Base-by-base conservation (phyloP, 1,284 basidiomycete species). In the Spongiforma sp. region DNA sequence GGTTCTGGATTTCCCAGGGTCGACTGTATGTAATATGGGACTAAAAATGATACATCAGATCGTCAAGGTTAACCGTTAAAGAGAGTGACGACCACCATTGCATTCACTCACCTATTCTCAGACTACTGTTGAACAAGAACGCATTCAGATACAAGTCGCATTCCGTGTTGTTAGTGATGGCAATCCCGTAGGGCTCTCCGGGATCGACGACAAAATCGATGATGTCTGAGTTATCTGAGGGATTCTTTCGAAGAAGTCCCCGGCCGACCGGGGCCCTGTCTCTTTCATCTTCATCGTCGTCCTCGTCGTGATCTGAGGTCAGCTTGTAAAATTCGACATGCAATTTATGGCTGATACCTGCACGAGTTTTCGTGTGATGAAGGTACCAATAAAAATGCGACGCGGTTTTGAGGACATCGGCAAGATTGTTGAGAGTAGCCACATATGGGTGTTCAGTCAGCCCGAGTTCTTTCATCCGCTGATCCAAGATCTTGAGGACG, bases 371-470 rank as follows among this genome's bases (percentile, higher is more conserved):
- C 36, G 34, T 37, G 17, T 57, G 19, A 15, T 54, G 52, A n/a
- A 73, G 71, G 37, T 63, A 73, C 71, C 71, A 73, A 26, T 69
- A 65, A 32, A 65, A 71, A 14, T 64, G 67, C 19, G 67, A 54
- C 3, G 69, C 67, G 17, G 63, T 54, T 11, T 26, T 24, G 53
- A 71, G 34, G 30, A 43, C 19, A 1, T 59, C 56, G 14, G 33
- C 14, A 8, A 69, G 34, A 15, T 15, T 26, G 15, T 60, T 26
- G 11, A 54, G 58, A n/a, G 57, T 4, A 21, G 30, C 32, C 32
- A 28, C 55, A 36, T 55, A 39, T 21, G 41, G 28, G 19, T 64
- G 28, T 12, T 52, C 30, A 10, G 28, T 57, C 59, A 72, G 15
- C 14, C 69, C 70, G 7, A 72, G 50, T 5, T 1, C 21, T 34